These are phyloP conservation scores for Aspergillus coremiiformis DNA, from an alignment of 495 filamentous ascomycete species.

Conservation along the genomic window DNA sequence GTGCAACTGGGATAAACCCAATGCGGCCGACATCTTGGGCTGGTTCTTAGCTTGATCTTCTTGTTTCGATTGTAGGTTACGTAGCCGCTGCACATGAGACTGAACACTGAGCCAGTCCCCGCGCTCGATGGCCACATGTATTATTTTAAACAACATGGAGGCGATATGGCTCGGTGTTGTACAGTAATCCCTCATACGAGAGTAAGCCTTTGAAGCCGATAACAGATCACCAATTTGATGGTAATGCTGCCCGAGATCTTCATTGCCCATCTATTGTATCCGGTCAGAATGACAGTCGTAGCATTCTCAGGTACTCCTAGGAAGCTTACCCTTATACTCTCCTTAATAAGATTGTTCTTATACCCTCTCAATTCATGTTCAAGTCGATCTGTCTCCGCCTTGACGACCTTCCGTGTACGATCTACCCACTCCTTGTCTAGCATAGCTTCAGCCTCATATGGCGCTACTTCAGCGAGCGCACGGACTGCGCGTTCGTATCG, in stretches of 20 bases:
- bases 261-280: slow-evolving; percentile 59
- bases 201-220: slow-evolving; percentile 59
- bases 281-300: slow-evolving; percentile 4
- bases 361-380: slow-evolving; percentile 83
- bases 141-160: slow-evolving; percentile 62
- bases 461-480: slow-evolving; percentile 52
- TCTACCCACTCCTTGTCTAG: slow-evolving; percentile 67
- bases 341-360: slow-evolving; percentile 96
- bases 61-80: slow-evolving; percentile 47
- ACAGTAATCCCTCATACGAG: slow-evolving; percentile 68
- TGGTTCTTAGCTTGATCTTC: slow-evolving; percentile 53
- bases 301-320: not conserved
- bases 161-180: slow-evolving; percentile 62
- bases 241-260: slow-evolving; percentile 65
- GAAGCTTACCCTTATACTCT: slow-evolving; percentile 77
- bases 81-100: slow-evolving; percentile 62
- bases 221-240: slow-evolving; percentile 55
- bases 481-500: slow-evolving; percentile 65
- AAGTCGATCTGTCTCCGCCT: slow-evolving; percentile 60
- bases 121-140: slow-evolving; percentile 61
- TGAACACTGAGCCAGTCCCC: slow-evolving; percentile 58
- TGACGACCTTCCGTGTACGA: slow-evolving; percentile 52
- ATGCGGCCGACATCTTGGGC: slow-evolving; percentile 58
- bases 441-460: slow-evolving; percentile 57
- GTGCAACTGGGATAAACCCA: slow-evolving; percentile 66